A percentile compares a stretch with the other conserved stretches of the same genome.
Evolutionary conservation across 2,329 filamentous ascomycete genomes (phyloP).

Genomic region (Alternaria gaisen): DNA sequence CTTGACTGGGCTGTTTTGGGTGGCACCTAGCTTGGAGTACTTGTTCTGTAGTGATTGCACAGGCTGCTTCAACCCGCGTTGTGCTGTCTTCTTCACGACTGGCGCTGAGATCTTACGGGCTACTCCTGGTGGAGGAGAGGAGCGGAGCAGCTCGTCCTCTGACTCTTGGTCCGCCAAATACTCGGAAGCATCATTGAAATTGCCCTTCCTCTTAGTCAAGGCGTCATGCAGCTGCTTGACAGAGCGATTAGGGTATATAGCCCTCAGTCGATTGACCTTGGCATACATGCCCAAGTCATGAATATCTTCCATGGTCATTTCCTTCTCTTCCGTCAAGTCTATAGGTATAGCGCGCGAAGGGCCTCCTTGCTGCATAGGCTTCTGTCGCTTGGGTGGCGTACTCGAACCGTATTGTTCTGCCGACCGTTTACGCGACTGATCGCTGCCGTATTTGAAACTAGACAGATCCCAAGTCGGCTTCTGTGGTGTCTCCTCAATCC

Average conservation of each 20-base stretch:
- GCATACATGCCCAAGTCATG: slow-evolving; percentile 58
- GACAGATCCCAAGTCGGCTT: slow-evolving; percentile 43
- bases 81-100: slow-evolving; percentile 58
- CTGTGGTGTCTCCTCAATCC: slow-evolving; percentile 48
- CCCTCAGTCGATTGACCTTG: slow-evolving; percentile 63
- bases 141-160: slow-evolving; percentile 48
- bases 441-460: slow-evolving; percentile 32
- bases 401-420: slow-evolving; percentile 26
- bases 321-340: slow-evolving; percentile 32
- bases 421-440: slow-evolving; percentile 39
- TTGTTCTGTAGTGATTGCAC: slow-evolving; percentile 67
- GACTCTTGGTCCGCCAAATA: slow-evolving; percentile 34
- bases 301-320: slow-evolving; percentile 38
- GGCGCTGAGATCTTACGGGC: slow-evolving; percentile 22
- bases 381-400: slow-evolving; percentile 38
- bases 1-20: slow-evolving; percentile 24
- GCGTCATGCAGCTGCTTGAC: slow-evolving; percentile 61
- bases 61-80: slow-evolving; percentile 64
- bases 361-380: slow-evolving; percentile 37
- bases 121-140: slow-evolving; percentile 36
- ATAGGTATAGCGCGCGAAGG: slow-evolving; percentile 48
- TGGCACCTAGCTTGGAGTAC: slow-evolving; percentile 49
- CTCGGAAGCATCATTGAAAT: slow-evolving; percentile 62
- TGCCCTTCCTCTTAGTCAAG: slow-evolving; percentile 60
- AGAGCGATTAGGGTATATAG: slow-evolving; percentile 58